phyloP scores from a whole-genome alignment of 2,329 filamentous ascomycete genomes.

The Ophiocordyceps sinensis region DNA sequence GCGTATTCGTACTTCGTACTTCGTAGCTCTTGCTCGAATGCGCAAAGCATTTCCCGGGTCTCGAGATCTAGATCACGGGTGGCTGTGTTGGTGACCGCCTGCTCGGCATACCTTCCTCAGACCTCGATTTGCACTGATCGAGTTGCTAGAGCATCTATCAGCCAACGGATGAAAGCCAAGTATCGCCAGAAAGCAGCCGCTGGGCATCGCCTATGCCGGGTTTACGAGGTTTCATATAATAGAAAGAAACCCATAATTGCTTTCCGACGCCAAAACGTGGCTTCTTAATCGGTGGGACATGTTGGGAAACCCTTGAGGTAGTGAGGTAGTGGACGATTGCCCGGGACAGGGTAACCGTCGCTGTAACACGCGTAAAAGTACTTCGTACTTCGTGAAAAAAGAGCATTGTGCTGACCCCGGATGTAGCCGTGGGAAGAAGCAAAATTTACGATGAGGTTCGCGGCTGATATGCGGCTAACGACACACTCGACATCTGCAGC shows the following conservation, averaged over 20 bases:
- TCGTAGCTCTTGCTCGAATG: constrained; percentile 70
- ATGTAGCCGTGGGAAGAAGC: too few species aligned
- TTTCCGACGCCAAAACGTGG: constrained; percentile 5
- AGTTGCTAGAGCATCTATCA: constrained; percentile 50
- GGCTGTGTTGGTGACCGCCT: constrained; percentile 83
- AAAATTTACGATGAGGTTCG: too few species aligned
- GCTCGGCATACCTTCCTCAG: constrained; percentile 55
- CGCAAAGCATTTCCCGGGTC: constrained; percentile 27
- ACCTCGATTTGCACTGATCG: constrained; percentile 77
- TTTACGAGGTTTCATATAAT: constrained; percentile 75
- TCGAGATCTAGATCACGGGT: constrained; percentile 64
- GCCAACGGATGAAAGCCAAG: constrained; percentile 42
- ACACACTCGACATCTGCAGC: too few species aligned
- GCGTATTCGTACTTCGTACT: too few species aligned
- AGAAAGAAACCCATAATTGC: constrained; percentile 50
- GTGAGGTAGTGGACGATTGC: too few species aligned
- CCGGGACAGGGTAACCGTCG: too few species aligned
- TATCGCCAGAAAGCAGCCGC: constrained; percentile 23
- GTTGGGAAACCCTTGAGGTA: too few species aligned
- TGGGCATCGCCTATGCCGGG: constrained; percentile 30
- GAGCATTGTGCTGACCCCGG: too few species aligned
- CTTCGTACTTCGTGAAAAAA: too few species aligned
- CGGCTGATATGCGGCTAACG: too few species aligned
- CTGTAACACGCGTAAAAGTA: too few species aligned
- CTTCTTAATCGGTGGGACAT: constrained; percentile 1